Conservation (phyloP, 2,329 filamentous ascomycete species). For the Trichoderma cornu-damae region DNA sequence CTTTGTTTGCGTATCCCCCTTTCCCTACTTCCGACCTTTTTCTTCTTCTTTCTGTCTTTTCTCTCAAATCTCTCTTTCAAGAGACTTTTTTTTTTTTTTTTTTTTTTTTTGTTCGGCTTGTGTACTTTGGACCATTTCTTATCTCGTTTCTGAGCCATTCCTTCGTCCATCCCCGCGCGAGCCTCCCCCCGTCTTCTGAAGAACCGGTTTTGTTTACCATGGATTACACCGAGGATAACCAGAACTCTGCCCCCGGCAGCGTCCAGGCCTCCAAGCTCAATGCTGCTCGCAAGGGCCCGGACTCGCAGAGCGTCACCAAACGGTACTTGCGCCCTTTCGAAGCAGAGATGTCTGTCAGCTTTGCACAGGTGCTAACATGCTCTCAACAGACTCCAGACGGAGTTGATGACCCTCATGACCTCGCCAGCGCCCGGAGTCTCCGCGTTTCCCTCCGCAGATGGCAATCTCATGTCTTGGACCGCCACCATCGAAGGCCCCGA, state of each 20-base stretch:
- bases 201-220: conserved; percentile 26
- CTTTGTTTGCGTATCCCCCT: conserved; percentile 10
- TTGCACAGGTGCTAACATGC: not conserved
- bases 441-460: conserved; percentile 85
- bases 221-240: conserved; percentile 50
- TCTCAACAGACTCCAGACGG: conserved; percentile 73
- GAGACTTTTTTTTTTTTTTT: not conserved
- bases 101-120: not conserved
- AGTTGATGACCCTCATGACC: conserved; percentile 98
- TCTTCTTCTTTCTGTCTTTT: not conserved
- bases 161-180: not conserved
- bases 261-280: conserved; percentile 58
- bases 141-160: not conserved
- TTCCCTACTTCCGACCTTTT: not conserved
- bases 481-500: conserved; percentile 89
- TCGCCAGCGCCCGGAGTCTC: conserved; percentile 89
- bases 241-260: conserved; percentile 62
- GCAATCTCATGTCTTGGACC: conserved; percentile 87
- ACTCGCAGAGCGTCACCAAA: conserved; percentile 72
- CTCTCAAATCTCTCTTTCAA: not conserved
- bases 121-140: not conserved
- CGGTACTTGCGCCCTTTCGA: conserved; percentile 45
- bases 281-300: conserved; percentile 51
- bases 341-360: not conserved
- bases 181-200: not conserved